Evolutionary conservation across 805 yeast species (phyloP), one percentile per base, ranked within the genome.

Genomic region (Nakazawaea anatomiae): DNA sequence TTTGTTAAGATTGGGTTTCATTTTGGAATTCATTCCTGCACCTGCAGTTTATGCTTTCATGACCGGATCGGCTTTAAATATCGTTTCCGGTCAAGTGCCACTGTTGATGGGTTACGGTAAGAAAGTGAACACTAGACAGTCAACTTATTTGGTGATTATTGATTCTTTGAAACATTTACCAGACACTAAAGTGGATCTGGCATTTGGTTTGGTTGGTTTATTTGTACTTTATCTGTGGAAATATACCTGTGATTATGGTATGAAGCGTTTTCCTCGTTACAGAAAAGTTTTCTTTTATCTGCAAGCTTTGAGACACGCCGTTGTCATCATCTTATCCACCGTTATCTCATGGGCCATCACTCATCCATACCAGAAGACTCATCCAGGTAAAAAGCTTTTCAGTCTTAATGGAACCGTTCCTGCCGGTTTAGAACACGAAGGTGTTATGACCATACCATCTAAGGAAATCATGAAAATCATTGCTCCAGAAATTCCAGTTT

Each of bases 21-120:
- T 91, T 48, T 81, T 91, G 42, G 97, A 91, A 67, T 82, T 87
- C 63, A 89, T 91, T 60, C 89, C 97, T 3, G 74, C 85, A 61
- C 96, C 96, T 44, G 95, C 96, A 1, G 96, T 91, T 41, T 75
- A 89, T 69, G 97, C 97, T 0, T 91, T 90, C 72, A 91, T 91
- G 92, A 78, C 92, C 35, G 97, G 97, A 48, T 90, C 97, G 4
- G 96, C 97, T 2, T 77, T 91, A 60, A 83, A 75, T 60, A 91
- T 91, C 62, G 74, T 85, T 36, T 67, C 74, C 54, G 97, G 97
- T 28, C 97, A 91, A 71, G 83, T 91, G 6, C 96, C 97, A 4
- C 85, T 75, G 4, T 74, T 91, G 53, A 76, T 91, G 87, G 97
- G 97, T 14, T 86, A 75, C 69, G 74, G 64, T 58, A 79, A 70